Evolutionary conservation across 495 filamentous ascomycete genomes (phyloP).

Genomic region (Xylaria acuta): DNA sequence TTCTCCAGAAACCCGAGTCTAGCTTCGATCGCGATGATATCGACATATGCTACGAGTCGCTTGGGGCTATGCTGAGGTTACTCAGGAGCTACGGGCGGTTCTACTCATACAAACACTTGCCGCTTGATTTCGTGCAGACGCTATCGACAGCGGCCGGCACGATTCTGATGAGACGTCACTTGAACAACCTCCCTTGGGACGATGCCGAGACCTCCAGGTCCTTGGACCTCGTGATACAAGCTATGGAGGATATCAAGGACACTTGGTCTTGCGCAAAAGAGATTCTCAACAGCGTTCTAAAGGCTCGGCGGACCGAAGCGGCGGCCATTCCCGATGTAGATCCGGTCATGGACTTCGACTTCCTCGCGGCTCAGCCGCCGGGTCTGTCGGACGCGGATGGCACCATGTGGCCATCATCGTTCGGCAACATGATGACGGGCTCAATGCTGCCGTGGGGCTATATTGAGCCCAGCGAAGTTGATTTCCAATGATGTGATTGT

Average conservation of each 20-base stretch:
- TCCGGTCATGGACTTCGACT: conserved; percentile 35
- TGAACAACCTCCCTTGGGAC: conserved; percentile 34
- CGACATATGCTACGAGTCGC: conserved; percentile 43
- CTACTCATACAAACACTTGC: conserved; percentile 39
- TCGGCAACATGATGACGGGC: conserved; percentile 19
- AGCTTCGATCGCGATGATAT: conserved; percentile 34
- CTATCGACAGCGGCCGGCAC: conserved; percentile 41
- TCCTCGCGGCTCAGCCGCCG: conserved; percentile 14
- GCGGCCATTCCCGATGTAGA: conserved; percentile 40
- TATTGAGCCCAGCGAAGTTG: background rate
- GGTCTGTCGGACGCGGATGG: conserved; percentile 5
- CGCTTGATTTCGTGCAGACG: conserved; percentile 44
- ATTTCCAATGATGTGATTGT: background rate
- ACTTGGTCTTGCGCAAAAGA: conserved; percentile 39
- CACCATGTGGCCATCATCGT: conserved; percentile 8
- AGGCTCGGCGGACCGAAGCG: conserved; percentile 22
- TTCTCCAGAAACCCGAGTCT: conserved; percentile 32
- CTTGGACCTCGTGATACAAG: conserved; percentile 36
- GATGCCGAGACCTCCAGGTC: conserved; percentile 33
- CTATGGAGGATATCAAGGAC: conserved; percentile 38
- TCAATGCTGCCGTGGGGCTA: conserved; percentile 16
- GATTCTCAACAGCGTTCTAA: conserved; percentile 24
- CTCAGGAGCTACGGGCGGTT: conserved; percentile 36
- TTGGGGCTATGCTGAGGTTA: conserved; percentile 39
- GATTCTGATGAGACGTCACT: conserved; percentile 41